Evolutionary conservation across 352 stramenopile genomes (phyloP).

Genomic region (Phytophthora citrophthora): DNA sequence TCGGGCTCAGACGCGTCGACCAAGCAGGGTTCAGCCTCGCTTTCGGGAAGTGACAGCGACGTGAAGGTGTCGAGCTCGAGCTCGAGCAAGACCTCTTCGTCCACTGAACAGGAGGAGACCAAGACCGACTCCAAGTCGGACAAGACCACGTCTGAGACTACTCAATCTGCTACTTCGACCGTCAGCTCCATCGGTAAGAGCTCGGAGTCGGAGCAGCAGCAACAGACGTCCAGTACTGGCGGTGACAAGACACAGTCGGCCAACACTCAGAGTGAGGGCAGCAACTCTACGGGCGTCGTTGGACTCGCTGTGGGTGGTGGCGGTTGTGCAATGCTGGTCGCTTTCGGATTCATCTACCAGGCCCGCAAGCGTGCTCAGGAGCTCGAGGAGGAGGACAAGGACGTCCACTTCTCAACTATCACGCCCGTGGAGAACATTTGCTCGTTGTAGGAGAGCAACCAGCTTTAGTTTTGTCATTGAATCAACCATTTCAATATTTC

Average conservation of each 20-base stretch:
- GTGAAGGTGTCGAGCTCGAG: conserved; percentile 31
- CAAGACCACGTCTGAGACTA: conserved; percentile 21
- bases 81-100: conserved; percentile 13
- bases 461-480: conserved; percentile 19
- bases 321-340: conserved; percentile 51
- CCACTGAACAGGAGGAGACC: conserved; percentile 20
- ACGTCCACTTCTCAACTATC: conserved; percentile 51
- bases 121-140: conserved; percentile 26
- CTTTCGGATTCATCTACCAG: conserved; percentile 84
- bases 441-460: conserved; percentile 42
- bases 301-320: conserved; percentile 39
- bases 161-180: conserved; percentile 24
- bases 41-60: conserved; percentile 21
- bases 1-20: conserved; percentile 19
- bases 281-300: conserved; percentile 14
- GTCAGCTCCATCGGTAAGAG: conserved; percentile 35
- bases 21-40: conserved; percentile 14
- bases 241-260: conserved; percentile 32
- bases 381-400: conserved; percentile 65
- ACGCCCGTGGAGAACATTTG: conserved; percentile 62
- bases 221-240: conserved; percentile 29
- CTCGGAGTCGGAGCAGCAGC: conserved; percentile 30
- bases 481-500: conserved; percentile 31
- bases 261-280: conserved; percentile 48
- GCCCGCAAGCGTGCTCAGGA: conserved; percentile 67